phyloP scores from a whole-genome alignment of 768 basidiomycete species.

The Obba rivulosa region DNA sequence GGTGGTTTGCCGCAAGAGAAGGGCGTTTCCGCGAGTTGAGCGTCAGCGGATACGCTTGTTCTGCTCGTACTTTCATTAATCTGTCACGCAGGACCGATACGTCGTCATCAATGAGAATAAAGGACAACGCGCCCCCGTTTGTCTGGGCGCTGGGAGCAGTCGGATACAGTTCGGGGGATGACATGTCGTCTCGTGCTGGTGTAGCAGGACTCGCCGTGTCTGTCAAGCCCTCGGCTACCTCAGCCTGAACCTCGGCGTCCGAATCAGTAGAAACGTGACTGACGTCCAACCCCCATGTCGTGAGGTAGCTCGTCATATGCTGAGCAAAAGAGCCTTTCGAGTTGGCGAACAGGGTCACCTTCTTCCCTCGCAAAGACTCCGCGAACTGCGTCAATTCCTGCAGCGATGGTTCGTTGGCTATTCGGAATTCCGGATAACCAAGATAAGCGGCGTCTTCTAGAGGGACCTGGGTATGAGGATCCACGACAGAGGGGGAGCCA shows the following conservation, averaged over 20 bases:
- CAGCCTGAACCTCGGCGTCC: conserved; percentile 37
- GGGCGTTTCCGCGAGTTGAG: conserved; percentile 55
- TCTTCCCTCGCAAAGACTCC: conserved; percentile 77
- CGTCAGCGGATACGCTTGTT: conserved; percentile 40
- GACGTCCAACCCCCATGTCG: conserved; percentile 94
- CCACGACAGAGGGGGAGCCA: conserved; percentile 43
- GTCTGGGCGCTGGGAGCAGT: conserved; percentile 7
- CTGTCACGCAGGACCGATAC: conserved; percentile 72
- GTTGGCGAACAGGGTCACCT: conserved; percentile 78
- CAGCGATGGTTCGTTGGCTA: conserved; percentile 70
- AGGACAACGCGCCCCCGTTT: conserved; percentile 34
- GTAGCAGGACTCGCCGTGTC: not conserved
- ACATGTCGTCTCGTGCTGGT: not conserved
- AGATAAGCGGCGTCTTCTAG: conserved; percentile 45
- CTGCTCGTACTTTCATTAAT: conserved; percentile 60
- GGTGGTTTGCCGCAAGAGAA: conserved; percentile 58
- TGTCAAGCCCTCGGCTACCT: conserved; percentile 8
- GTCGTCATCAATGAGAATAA: conserved; percentile 93
- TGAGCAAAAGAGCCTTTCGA: conserved; percentile 87
- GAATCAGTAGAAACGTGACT: conserved; percentile 67
- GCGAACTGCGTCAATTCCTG: conserved; percentile 76
- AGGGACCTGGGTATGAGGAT: conserved; percentile 33
- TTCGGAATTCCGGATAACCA: conserved; percentile 42
- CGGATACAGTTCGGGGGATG: not conserved
- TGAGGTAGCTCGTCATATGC: conserved; percentile 88